Conservation (phyloP, 2,329 filamentous ascomycete genomes). For the Fusarium marasasianum region DNA sequence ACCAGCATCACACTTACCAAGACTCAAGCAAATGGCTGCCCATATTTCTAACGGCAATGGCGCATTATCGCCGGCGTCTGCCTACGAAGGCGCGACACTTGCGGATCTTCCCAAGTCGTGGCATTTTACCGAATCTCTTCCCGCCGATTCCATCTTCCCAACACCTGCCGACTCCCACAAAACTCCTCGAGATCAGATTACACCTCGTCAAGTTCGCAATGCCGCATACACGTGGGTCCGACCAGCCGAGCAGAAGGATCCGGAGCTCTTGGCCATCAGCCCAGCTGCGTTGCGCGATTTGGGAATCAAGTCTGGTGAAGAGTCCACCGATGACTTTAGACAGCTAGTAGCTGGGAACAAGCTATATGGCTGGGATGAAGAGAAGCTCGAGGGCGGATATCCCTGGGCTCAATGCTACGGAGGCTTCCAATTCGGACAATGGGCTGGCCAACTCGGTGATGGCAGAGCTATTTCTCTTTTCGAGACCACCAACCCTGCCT, state of each 20-base stretch:
- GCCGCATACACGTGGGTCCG: conserved; percentile 92
- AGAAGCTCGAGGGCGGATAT: conserved; percentile 76
- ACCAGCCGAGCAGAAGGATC: conserved; percentile 75
- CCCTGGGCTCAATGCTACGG: conserved; percentile 99
- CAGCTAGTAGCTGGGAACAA: conserved; percentile 83
- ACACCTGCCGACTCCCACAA: conserved; percentile 84
- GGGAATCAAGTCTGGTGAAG: conserved; percentile 76
- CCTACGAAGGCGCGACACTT: conserved; percentile 52
- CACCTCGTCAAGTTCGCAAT: conserved; percentile 83
- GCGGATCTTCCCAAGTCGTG: conserved; percentile 71
- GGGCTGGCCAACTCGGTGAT: conserved; percentile 96
- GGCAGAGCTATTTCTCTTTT: conserved; percentile 95
- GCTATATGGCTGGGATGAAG: conserved; percentile 80
- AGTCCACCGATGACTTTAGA: conserved; percentile 77
- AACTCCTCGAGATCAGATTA: conserved; percentile 78
- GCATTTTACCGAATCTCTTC: conserved; percentile 73
- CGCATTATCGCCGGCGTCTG: conserved; percentile 14
- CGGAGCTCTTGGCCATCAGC: conserved; percentile 85
- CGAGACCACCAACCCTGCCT: conserved; percentile 80
- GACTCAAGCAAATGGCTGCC: conserved; percentile 47
- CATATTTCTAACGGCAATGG: conserved; percentile 47
- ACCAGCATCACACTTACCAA: conserved; percentile 28
- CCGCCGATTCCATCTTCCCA: conserved; percentile 79
- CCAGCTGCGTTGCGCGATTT: conserved; percentile 81
- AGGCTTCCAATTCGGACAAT: conserved; percentile 81